Evolutionary conservation across 2,329 filamentous ascomycete genomes (phyloP).

Genomic region (Dothiorella sarmentorum): DNA sequence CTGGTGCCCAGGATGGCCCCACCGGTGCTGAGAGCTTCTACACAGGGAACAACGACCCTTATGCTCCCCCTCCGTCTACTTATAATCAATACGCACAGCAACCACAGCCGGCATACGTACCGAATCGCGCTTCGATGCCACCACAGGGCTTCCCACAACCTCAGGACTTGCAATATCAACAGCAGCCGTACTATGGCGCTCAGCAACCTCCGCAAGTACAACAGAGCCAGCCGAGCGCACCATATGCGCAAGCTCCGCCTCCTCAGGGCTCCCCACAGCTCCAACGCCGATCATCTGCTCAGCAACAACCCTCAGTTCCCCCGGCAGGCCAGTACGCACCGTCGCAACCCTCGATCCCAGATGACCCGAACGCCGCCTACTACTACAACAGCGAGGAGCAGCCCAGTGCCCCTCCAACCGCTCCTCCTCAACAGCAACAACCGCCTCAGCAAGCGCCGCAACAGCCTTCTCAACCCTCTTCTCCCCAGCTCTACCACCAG

Average conservation of each 20-base stretch:
- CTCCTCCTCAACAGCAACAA: conserved; percentile 22
- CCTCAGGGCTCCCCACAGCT: conserved; percentile 32
- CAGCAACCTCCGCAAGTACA: conserved; percentile 20
- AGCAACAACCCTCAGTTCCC: conserved; percentile 33
- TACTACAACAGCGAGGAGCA: conserved; percentile 18
- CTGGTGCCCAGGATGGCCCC: conserved; percentile 36
- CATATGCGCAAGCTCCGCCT: conserved; percentile 30
- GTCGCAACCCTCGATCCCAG: conserved; percentile 33
- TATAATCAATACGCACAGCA: conserved; percentile 52
- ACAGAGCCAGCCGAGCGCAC: conserved; percentile 27
- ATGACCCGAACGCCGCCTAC: conserved; percentile 30
- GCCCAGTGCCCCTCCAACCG: not conserved
- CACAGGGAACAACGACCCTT: conserved; percentile 58
- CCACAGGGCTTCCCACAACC: conserved; percentile 27
- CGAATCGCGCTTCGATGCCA: conserved; percentile 31
- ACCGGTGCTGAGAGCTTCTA: conserved; percentile 77
- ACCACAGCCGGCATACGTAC: conserved; percentile 37
- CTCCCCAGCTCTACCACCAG: conserved; percentile 21
- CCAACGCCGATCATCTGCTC: conserved; percentile 33
- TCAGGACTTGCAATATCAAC: conserved; percentile 29
- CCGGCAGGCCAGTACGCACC: conserved; percentile 30
- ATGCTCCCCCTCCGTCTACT: conserved; percentile 49
- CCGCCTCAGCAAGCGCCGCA: conserved; percentile 14
- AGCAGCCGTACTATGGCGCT: conserved; percentile 29
- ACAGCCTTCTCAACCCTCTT: conserved; percentile 12